Base-by-base conservation (phyloP, 192 early-diverging fungal genomes). In the Coemansia sp. region DNA sequence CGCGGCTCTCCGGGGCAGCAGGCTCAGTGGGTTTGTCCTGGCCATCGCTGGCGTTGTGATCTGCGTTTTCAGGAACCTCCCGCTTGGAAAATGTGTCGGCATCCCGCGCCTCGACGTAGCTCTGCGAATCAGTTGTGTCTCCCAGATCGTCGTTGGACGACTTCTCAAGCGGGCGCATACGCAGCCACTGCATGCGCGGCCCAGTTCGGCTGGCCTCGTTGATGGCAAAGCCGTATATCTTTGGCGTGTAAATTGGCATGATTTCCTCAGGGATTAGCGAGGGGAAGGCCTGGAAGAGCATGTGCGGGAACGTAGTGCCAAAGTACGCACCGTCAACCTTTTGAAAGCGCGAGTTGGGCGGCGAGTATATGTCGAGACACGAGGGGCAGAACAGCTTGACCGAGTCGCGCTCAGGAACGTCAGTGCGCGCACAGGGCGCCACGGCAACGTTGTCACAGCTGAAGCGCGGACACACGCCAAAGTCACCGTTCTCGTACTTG, bases 141-240 rank as follows among this genome's bases (percentile, higher is more conserved):
- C 47, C 69, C 6, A 54, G 41, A 10, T 64, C 69, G 53, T 57
- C 52, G 21, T 54, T 53, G 10, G 65, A 64, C 55, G 38, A 37
- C 25, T 71, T 59, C 41, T 45, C 41, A 45, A 45, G 7, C 14
- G 80, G 77, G 62, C 64, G 64, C 72, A 82, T 82, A 62, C 97
- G 84, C 74, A 98, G 78, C 95, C 95, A 97, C 68, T 86, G 83
- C 94, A 97, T 97, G 59, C 90, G 84, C 19, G 94, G 94, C 19
- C 93, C 97, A 51, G 84, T 77, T 55, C 70, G 71, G 65, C 88
- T 86, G 58, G 69, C 80, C 79, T 91, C 89, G 75, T 84, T 91
- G 47, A 99, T 83, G 47, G 89, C 84, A 75, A 99, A 98, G 23
- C 96, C 96, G 83, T 94, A 99, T 37, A 99, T 86, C n/a, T 82